phyloP scores from a whole-genome alignment of 1,139 yeast genomes.

The Candida sanyaensis region DNA sequence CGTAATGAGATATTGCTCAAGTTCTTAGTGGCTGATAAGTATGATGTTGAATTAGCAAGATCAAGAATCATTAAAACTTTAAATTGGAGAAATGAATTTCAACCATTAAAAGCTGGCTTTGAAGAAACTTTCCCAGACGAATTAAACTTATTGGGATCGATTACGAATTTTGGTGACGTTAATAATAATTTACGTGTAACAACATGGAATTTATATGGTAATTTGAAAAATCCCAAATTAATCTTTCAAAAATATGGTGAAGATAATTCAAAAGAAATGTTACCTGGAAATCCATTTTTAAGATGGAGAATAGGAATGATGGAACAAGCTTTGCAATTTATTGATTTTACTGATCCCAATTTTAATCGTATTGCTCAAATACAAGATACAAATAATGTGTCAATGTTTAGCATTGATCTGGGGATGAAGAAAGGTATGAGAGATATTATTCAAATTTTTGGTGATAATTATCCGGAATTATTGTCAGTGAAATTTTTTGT shows the following conservation, averaged over 20 bases:
- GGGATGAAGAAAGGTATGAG: slow-evolving; percentile 71
- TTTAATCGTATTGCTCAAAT: slow-evolving; percentile 73
- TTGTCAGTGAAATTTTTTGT: slow-evolving; percentile 73
- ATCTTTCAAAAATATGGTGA: slow-evolving; percentile 58
- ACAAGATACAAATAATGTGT: slow-evolving; percentile 84
- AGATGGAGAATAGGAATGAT: slow-evolving; percentile 88
- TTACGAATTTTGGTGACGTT: slow-evolving; percentile 49
- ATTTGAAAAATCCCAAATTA: slow-evolving; percentile 58
- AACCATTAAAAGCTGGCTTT: slow-evolving; percentile 79
- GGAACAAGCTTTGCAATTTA: slow-evolving; percentile 72
- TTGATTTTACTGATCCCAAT: slow-evolving; percentile 54
- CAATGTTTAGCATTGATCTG: slow-evolving; percentile 70
- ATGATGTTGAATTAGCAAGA: slow-evolving; percentile 50
- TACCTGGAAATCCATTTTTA: slow-evolving; percentile 57
- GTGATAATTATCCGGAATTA: slow-evolving; percentile 81
- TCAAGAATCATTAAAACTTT: slow-evolving; percentile 59
- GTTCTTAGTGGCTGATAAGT: slow-evolving; percentile 68
- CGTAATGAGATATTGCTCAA: slow-evolving; percentile 63
- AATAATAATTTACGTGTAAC: slow-evolving; percentile 46
- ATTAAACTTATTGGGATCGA: slow-evolving; percentile 63
- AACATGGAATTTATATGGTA: slow-evolving; percentile 89
- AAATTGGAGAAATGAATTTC: slow-evolving; percentile 76
- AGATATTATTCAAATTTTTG: slow-evolving; percentile 67
- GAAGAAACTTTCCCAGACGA: slow-evolving; percentile 61
- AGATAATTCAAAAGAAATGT: slow-evolving; percentile 6